Evolutionary conservation across 306 rosid species (phyloP).

Genomic region (Prunus mume): DNA sequence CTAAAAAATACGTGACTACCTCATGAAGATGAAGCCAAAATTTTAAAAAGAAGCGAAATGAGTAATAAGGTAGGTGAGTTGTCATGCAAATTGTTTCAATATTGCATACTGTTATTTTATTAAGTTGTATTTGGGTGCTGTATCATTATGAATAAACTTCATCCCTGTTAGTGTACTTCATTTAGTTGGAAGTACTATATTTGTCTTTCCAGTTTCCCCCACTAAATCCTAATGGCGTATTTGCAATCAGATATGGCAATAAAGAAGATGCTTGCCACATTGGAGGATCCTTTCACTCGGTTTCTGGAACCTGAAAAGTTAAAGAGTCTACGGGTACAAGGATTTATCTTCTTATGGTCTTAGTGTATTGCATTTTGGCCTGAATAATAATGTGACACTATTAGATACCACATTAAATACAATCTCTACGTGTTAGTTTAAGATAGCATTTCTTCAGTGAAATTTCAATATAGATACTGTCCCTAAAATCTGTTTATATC

Average conservation of each 20-base stretch:
- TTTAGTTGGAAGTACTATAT: conserved; percentile 12
- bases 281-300: conserved; percentile 91
- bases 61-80: neutral
- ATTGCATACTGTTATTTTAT: neutral
- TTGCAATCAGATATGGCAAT: conserved; percentile 67
- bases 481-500: conserved; percentile 41
- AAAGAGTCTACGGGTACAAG: conserved; percentile 77
- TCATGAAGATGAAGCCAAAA: neutral
- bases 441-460: conserved; percentile 8
- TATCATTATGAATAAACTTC: neutral
- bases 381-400: conserved; percentile 12
- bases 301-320: conserved; percentile 92
- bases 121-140: neutral
- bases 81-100: neutral
- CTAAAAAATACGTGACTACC: neutral
- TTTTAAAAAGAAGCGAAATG: neutral
- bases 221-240: conserved; percentile 23
- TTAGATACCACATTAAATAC: neutral
- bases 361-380: conserved; percentile 23
- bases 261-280: conserved; percentile 93
- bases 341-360: conserved; percentile 24
- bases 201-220: conserved; percentile 8
- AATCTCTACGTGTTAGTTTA: neutral
- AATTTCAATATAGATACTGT: conserved; percentile 20
- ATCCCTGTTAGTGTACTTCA: neutral